Conservation (phyloP, 257 asterid genomes). For the Catharanthus roseus region DNA sequence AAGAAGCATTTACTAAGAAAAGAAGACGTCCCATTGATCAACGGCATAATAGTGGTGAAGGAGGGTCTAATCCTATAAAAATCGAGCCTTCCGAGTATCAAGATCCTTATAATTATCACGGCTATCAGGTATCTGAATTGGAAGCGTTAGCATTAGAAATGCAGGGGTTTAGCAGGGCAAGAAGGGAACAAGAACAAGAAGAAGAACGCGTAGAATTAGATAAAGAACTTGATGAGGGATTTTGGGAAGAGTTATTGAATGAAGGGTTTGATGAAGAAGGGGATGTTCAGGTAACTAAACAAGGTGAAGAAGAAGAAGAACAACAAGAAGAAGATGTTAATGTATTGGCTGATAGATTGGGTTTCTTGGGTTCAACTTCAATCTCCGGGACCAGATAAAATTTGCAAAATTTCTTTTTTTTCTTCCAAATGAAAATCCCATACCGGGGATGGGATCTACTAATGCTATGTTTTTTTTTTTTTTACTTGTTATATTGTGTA, state of each 20-base stretch:
- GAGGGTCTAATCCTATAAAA: slow-evolving; percentile 22
- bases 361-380: slow-evolving; percentile 48
- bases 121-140: slow-evolving; percentile 52
- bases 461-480: background rate
- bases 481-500: background rate
- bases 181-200: slow-evolving; percentile 22
- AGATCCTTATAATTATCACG: slow-evolving; percentile 17
- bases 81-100: slow-evolving; percentile 43
- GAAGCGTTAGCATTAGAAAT: slow-evolving; percentile 83
- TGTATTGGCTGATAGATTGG: slow-evolving; percentile 56
- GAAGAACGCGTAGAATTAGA: slow-evolving; percentile 29
- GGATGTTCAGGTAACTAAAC: slow-evolving; percentile 7
- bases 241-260: slow-evolving; percentile 73
- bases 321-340: slow-evolving; percentile 50
- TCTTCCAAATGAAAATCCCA: background rate
- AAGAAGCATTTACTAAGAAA: slow-evolving; percentile 50
- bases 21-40: slow-evolving; percentile 52
- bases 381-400: slow-evolving; percentile 33
- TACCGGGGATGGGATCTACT: background rate
- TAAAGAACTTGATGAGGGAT: slow-evolving; percentile 63
- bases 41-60: slow-evolving; percentile 25
- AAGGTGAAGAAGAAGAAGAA: slow-evolving; percentile 39
- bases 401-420: background rate
- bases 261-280: slow-evolving; percentile 42
- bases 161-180: slow-evolving; percentile 62